Conservation (phyloP, 140 eudicot genomes). For the Bidens hawaiensis region DNA sequence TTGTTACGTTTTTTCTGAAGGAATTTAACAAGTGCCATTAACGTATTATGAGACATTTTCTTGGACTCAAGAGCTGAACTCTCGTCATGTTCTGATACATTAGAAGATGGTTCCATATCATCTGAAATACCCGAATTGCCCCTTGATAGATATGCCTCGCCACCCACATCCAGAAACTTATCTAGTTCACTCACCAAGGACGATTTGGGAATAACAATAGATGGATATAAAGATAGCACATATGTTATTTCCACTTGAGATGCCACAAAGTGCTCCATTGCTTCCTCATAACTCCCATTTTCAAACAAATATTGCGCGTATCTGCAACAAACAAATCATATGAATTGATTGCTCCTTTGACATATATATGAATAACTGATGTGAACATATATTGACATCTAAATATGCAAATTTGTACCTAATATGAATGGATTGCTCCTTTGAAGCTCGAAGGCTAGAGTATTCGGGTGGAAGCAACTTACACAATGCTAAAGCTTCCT, state of each 20-base stretch:
- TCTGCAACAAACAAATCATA: slow-evolving; percentile 43
- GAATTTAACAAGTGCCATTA: slow-evolving; percentile 93
- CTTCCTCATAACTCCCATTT: slow-evolving; percentile 96
- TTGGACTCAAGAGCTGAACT: slow-evolving; percentile 67
- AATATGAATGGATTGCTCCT: slow-evolving; percentile 95
- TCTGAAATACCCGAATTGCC: slow-evolving; percentile 84
- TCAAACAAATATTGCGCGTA: slow-evolving; percentile 91
- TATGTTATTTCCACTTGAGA: slow-evolving; percentile 95
- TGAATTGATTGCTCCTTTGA: no score
- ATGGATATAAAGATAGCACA: slow-evolving; percentile 86
- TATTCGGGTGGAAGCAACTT: slow-evolving; percentile 95
- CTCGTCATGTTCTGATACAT: slow-evolving; percentile 60
- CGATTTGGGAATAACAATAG: slow-evolving; percentile 77
- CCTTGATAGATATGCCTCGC: slow-evolving; percentile 68
- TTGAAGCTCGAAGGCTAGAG: slow-evolving; percentile 96
- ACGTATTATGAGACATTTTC: slow-evolving; percentile 91
- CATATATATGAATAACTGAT: background rate
- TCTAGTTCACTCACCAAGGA: slow-evolving; percentile 55
- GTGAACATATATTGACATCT: background rate
- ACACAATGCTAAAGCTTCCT: slow-evolving; percentile 95
- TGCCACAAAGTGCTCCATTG: slow-evolving; percentile 94
- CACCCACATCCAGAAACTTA: slow-evolving; percentile 58
- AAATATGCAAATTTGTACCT: slow-evolving; percentile 37
- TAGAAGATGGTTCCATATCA: slow-evolving; percentile 76
- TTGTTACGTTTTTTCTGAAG: slow-evolving; percentile 76